Conservation (phyloP, 148 eudicot genomes). For the Rhododendron molle region DNA sequence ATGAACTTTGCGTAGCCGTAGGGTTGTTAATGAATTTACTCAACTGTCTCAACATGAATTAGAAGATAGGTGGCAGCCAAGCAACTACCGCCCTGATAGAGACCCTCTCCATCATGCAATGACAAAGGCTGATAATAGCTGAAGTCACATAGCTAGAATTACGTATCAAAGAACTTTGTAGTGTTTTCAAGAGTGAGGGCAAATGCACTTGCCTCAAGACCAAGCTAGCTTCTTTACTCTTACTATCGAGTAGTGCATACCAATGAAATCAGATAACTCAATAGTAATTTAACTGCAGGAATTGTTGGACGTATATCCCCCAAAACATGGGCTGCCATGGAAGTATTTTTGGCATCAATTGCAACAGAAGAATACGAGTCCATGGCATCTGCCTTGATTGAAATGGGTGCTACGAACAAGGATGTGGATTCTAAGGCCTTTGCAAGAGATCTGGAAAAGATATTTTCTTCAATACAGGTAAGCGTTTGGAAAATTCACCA, state of each 20-base stretch:
- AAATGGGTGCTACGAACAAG: slow-evolving; percentile 89
- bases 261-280: background rate
- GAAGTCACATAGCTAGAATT: background rate
- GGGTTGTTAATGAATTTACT: background rate
- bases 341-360: slow-evolving; percentile 72
- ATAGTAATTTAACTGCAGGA: slow-evolving; percentile 40
- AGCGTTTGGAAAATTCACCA: background rate
- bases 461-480: slow-evolving; percentile 87
- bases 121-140: background rate
- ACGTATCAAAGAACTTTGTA: background rate
- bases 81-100: background rate
- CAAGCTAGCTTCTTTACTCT: background rate
- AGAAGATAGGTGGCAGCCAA: background rate
- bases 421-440: slow-evolving; percentile 76
- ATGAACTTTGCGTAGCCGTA: background rate
- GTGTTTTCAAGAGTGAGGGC: background rate
- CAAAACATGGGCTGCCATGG: slow-evolving; percentile 93
- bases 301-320: slow-evolving; percentile 98
- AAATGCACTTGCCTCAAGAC: background rate
- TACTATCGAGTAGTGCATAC: background rate
- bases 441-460: slow-evolving; percentile 76
- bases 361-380: slow-evolving; percentile 77
- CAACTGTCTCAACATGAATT: background rate
- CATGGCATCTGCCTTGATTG: slow-evolving; percentile 86
- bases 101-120: background rate